These are phyloP conservation scores for Ustilago lituana DNA, from an alignment of 1,284 basidiomycete genomes.

Conservation along the genomic window DNA sequence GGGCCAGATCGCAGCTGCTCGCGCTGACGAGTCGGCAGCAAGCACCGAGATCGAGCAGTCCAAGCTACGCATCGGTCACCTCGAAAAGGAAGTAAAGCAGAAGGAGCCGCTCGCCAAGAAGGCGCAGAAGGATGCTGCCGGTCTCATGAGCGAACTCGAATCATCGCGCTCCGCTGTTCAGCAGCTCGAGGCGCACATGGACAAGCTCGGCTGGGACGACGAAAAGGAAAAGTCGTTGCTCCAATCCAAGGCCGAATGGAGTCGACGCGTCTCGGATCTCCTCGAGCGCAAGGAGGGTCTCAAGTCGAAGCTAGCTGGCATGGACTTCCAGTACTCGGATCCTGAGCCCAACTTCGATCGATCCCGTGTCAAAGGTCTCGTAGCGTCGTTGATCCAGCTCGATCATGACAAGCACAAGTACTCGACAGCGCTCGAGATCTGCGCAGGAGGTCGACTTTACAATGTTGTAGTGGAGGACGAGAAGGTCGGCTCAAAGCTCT, in stretches of 20 bases:
- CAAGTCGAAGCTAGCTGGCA: conserved; percentile 75
- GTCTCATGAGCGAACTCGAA: conserved; percentile 73
- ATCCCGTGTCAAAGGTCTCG: conserved; percentile 81
- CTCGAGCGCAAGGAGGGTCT: conserved; percentile 78
- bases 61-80: conserved; percentile 80
- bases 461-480: conserved; percentile 86
- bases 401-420: conserved; percentile 75
- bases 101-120: conserved; percentile 84
- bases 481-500: conserved; percentile 82
- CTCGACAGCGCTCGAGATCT: conserved; percentile 90
- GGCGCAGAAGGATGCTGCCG: conserved; percentile 84
- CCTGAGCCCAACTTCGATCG: conserved; percentile 86
- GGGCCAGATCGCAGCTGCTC: conserved; percentile 92
- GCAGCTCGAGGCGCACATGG: conserved; percentile 66
- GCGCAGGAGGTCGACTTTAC: conserved; percentile 89
- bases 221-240: conserved; percentile 79
- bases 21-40: conserved; percentile 78
- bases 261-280: conserved; percentile 73
- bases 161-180: conserved; percentile 71
- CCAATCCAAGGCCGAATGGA: conserved; percentile 73
- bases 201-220: conserved; percentile 79
- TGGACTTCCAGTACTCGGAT: conserved; percentile 85
- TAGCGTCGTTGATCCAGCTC: conserved; percentile 78
- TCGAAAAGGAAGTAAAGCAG: conserved; percentile 80
- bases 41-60: conserved; percentile 86